Conservation (phyloP, 2,329 filamentous ascomycete genomes). For the Phyllosticta citrichinensis region DNA sequence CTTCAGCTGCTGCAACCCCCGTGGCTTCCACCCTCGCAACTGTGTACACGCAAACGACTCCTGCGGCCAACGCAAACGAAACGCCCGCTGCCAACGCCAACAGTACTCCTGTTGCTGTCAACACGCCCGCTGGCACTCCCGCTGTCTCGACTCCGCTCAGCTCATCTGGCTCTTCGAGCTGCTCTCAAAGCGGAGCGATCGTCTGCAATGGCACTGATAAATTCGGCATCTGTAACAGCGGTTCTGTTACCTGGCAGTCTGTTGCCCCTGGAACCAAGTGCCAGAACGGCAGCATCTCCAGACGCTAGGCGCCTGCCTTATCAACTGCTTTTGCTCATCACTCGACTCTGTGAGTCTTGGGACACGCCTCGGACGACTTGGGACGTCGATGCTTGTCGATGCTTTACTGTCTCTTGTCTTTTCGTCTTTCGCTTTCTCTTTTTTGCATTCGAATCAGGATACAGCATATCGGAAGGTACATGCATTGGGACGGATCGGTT, state of each 20-base stretch:
- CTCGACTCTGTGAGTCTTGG: neutral
- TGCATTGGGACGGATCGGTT: neutral
- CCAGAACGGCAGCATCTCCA: conserved; percentile 21
- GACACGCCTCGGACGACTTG: neutral
- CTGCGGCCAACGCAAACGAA: neutral
- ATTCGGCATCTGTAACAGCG: conserved; percentile 15
- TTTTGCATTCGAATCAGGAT: neutral
- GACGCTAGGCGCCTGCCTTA: neutral
- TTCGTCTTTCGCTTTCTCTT: neutral
- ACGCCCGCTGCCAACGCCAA: neutral
- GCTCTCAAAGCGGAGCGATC: conserved; percentile 7
- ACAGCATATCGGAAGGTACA: neutral
- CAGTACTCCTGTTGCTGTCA: neutral
- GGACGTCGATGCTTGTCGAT: neutral
- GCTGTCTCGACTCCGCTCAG: neutral
- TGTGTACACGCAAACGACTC: neutral
- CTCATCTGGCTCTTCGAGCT: neutral
- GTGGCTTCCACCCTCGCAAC: neutral
- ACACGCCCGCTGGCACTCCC: neutral
- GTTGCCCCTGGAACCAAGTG: conserved; percentile 28
- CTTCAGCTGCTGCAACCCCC: neutral
- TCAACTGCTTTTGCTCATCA: neutral
- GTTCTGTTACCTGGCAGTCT: conserved; percentile 11
- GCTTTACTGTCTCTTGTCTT: neutral
- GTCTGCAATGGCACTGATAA: conserved; percentile 12